Conservation (phyloP, 306 rosid genomes). For the Vigna unguiculata region DNA sequence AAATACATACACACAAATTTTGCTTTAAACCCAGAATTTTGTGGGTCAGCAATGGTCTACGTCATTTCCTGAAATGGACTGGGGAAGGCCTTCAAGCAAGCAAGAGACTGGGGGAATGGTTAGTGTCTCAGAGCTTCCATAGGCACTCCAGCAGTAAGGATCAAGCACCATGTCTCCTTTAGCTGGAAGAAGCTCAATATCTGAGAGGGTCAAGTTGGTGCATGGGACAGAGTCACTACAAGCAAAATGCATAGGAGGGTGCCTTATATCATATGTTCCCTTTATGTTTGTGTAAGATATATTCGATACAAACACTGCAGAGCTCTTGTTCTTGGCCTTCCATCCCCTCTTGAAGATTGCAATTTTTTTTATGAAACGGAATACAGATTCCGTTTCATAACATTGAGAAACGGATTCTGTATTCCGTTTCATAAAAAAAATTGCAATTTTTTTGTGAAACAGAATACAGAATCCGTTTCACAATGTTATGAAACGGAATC, state of each 20-base stretch:
- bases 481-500: no score
- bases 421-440: no score
- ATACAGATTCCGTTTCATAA: no score
- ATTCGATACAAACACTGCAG: conserved; percentile 75
- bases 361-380: no score
- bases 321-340: conserved; percentile 82
- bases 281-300: conserved; percentile 70
- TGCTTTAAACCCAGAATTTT: not conserved
- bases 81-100: conserved; percentile 75
- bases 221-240: conserved; percentile 93
- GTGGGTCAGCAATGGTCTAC: conserved; percentile 56
- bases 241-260: conserved; percentile 80
- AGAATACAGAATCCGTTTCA: no score
- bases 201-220: conserved; percentile 81
- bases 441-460: no score
- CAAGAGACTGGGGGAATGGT: conserved; percentile 92
- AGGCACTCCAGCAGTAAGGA: conserved; percentile 96
- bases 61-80: conserved; percentile 52
- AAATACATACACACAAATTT: conserved; percentile 29
- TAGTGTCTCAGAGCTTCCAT: conserved; percentile 65
- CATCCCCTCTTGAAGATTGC: no score
- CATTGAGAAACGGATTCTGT: no score
- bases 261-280: conserved; percentile 85
- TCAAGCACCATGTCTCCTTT: conserved; percentile 62
- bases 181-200: conserved; percentile 90